A percentile compares a stretch with the other conserved stretches of the same genome.
Evolutionary conservation across 2,329 filamentous ascomycete species (phyloP).

Genomic region (Acarospora socialis): DNA sequence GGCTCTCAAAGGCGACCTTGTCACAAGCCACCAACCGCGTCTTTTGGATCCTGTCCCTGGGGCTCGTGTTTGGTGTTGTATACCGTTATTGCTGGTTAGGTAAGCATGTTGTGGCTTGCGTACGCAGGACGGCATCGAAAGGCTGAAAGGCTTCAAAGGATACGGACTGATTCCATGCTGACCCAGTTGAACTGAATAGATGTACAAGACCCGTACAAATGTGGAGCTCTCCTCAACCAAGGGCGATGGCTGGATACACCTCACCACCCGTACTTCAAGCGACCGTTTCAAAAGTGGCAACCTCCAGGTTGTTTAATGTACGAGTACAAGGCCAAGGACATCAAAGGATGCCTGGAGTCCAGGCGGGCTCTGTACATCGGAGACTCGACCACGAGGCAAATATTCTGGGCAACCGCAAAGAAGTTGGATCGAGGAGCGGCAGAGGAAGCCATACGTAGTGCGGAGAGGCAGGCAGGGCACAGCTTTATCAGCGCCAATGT

Average conservation of each 20-base stretch:
- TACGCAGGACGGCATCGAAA: too few relatives aligned
- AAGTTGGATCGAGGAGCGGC: conserved; percentile 32
- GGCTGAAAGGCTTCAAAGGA: not conserved
- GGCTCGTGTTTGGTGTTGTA: conserved; percentile 5
- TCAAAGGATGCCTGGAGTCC: conserved; percentile 37
- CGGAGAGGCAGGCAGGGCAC: conserved; percentile 33
- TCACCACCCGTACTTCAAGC: conserved; percentile 18
- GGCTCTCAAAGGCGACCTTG: not conserved
- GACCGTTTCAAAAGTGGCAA: conserved; percentile 39
- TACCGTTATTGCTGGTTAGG: conserved; percentile 9
- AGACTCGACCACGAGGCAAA: conserved; percentile 44
- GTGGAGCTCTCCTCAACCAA: conserved; percentile 34
- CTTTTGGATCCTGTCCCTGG: conserved; percentile 8
- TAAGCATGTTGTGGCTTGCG: too few relatives aligned
- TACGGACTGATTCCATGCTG: not conserved
- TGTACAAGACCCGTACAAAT: conserved; percentile 38
- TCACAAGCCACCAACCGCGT: conserved; percentile 3
- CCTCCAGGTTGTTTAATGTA: conserved; percentile 45
- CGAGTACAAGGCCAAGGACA: conserved; percentile 38
- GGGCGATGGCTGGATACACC: conserved; percentile 38
- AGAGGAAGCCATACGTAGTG: conserved; percentile 22
- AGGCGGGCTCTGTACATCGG: conserved; percentile 45
- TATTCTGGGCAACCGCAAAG: conserved; percentile 44
- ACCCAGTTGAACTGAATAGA: too few relatives aligned
- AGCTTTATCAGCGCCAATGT: conserved; percentile 32